These are phyloP conservation scores for Allium fistulosum DNA, from an alignment of 106 monocot species.

Conservation along the genomic window DNA sequence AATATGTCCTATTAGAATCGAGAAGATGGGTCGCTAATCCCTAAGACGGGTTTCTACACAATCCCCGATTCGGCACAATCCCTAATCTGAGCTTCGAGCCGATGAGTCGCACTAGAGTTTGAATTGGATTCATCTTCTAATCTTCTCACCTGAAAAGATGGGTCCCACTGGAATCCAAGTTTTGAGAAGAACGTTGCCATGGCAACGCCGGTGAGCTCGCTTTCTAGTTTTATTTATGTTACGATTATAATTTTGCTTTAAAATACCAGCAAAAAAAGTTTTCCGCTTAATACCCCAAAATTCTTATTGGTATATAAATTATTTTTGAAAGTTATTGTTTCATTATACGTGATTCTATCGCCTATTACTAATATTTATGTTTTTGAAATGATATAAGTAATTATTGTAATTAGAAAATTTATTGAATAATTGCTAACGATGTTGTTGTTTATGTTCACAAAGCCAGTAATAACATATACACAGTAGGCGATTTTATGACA, in stretches of 20 bases:
- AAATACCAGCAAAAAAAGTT: background rate
- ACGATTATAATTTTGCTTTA: background rate
- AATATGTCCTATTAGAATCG: too few species aligned
- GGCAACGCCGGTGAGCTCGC: background rate
- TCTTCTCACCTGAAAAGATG: too few species aligned
- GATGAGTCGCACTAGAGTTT: too few species aligned
- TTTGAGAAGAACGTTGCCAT: background rate
- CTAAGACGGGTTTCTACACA: too few species aligned
- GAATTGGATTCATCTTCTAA: too few species aligned
- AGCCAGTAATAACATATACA: slow-evolving; percentile 50
- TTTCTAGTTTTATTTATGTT: background rate
- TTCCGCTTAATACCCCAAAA: background rate
- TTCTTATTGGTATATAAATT: background rate
- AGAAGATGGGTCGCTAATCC: too few species aligned
- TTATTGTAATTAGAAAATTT: too few species aligned
- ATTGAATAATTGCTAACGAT: background rate
- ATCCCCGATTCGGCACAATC: too few species aligned
- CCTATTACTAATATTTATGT: background rate
- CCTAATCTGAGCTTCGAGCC: too few species aligned
- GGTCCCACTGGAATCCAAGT: too few species aligned
- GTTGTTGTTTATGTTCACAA: slow-evolving; percentile 2
- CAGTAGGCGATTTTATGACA: slow-evolving; percentile 91
- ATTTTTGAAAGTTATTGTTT: background rate
- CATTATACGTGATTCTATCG: background rate
- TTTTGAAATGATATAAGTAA: background rate